phyloP scores from a whole-genome alignment of 2,329 filamentous ascomycete genomes.

The Alternaria metachromatica region DNA sequence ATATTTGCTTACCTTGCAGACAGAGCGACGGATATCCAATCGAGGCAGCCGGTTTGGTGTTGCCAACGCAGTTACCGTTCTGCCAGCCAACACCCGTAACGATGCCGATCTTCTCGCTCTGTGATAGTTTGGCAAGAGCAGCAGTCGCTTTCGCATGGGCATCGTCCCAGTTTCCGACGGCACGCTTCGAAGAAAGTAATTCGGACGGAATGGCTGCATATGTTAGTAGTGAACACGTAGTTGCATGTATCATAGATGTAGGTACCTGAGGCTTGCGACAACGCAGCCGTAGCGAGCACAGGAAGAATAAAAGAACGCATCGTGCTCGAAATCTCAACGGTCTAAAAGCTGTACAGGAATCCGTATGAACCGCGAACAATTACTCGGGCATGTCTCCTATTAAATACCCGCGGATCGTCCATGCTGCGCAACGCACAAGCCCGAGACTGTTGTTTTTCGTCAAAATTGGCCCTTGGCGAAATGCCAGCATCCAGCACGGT shows the following conservation, averaged over 20 bases:
- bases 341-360: constrained; percentile 1
- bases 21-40: constrained; percentile 49
- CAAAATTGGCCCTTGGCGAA: constrained; percentile 31
- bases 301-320: constrained; percentile 37
- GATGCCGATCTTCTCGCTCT: constrained; percentile 50
- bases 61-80: constrained; percentile 45
- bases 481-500: constrained; percentile 6
- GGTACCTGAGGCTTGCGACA: constrained; percentile 32
- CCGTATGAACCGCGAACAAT: not conserved
- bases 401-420: constrained; percentile 26
- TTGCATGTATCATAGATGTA: not conserved
- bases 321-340: constrained; percentile 3
- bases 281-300: constrained; percentile 29
- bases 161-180: constrained; percentile 44
- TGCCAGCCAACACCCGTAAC: constrained; percentile 47
- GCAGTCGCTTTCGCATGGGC: constrained; percentile 51
- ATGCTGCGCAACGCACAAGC: constrained; percentile 4
- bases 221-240: constrained; percentile 8
- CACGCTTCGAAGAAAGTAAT: constrained; percentile 25
- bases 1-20: constrained; percentile 45
- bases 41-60: constrained; percentile 42
- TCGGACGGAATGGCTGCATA: constrained; percentile 29
- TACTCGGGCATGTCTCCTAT: constrained; percentile 11
- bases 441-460: constrained; percentile 12
- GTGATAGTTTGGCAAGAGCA: constrained; percentile 49